These are phyloP conservation scores for Pseudohyphozyma bogoriensis DNA, from an alignment of 768 basidiomycete genomes.

Conservation along the genomic window DNA sequence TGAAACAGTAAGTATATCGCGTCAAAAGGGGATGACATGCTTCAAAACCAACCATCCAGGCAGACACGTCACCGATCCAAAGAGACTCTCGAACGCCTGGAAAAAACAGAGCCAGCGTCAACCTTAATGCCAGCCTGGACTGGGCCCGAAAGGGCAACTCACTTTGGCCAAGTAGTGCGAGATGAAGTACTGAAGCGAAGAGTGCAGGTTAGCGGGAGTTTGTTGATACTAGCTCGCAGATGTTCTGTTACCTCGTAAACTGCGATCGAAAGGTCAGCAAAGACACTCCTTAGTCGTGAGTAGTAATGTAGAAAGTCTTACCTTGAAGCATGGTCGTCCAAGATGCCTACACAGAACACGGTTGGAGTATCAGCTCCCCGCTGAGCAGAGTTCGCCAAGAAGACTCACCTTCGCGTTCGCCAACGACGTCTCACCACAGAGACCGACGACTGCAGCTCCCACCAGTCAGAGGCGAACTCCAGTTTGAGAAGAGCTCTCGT, in stretches of 20 bases:
- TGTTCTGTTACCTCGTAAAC: too few species aligned
- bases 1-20: conserved; percentile 61
- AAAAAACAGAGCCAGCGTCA: too few species aligned
- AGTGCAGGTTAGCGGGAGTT: conserved; percentile 45
- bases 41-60: conserved; percentile 96
- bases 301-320: too few species aligned
- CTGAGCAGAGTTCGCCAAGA: too few species aligned
- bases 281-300: too few species aligned
- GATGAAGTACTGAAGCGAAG: conserved; percentile 97
- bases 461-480: neutral
- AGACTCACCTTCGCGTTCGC: conserved; percentile 87
- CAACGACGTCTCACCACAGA: conserved; percentile 89
- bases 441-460: conserved; percentile 49
- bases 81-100: conserved; percentile 89
- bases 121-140: too few species aligned
- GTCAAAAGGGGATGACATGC: conserved; percentile 84
- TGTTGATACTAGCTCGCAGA: conserved; percentile 58
- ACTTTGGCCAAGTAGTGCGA: conserved; percentile 98
- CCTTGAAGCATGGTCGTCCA: conserved; percentile 82
- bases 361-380: too few species aligned
- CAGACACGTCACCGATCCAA: conserved; percentile 95
- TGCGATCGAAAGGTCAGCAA: too few species aligned
- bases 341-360: too few species aligned
- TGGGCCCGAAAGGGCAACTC: too few species aligned
- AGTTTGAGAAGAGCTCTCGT: neutral